Base-by-base conservation (phyloP, 2,329 filamentous ascomycete species). In the Didymella arachidicola region DNA sequence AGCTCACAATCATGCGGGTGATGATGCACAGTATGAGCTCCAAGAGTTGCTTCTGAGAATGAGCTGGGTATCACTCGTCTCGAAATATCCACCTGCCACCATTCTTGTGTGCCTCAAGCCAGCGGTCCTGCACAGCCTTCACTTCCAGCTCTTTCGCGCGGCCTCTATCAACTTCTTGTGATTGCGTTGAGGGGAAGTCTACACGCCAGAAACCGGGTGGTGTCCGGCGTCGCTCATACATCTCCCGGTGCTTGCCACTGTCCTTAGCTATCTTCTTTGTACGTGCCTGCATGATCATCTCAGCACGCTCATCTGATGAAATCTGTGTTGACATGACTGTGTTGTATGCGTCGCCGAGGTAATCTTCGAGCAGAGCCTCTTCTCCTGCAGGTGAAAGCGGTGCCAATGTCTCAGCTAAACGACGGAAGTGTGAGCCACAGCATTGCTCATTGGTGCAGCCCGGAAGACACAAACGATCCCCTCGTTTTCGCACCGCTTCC, bases 161-260 rank as follows among this genome's bases (percentile, higher is more conserved):
- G 59, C 84, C 82, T 57, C 85, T 85, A 68, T 94, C 87, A 51
- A 82, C 79, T 65, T 86, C 81, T 27, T 88, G 78, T 76, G 97
- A 91, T 74, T 98, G 95, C 1, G 95, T 97, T 26, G 81, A 87
- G 1, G 94, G 93, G 73, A 99, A 96, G 66, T 96, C 94, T 1
- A 89, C 85, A 53, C 91, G 84, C 95, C 95, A 99, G 73, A 92
- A 98, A 0, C 93, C 93, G 1, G 92, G 92, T 12, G 95, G 93
- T 10, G 90, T 92, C 43, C 80, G 82, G 62, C 86, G 83, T 49
- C 92, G 85, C 59, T 88, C 85, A 75, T 89, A 93, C 27, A 87
- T 83, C 66, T 94, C 86, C 55, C 90, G 84, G 77, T 97, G 93
- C 72, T 84, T 92, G 6, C 93, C 93, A 73, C 86, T 87, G 61